Evolutionary conservation across 1,284 basidiomycete species (phyloP).

Genomic region (Naganishia sp.): DNA sequence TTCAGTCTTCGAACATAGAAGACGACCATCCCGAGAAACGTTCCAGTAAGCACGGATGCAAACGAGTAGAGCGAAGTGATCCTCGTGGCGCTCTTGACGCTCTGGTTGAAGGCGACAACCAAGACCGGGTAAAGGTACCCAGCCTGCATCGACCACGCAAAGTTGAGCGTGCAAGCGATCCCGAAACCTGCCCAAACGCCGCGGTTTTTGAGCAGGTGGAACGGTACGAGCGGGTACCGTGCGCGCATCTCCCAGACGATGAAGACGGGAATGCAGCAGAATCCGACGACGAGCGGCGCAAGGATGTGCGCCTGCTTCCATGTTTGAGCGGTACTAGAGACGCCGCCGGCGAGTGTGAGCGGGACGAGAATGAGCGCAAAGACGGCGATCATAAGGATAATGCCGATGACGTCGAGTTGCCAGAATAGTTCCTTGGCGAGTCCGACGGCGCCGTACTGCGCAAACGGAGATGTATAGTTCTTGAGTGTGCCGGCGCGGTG

Average conservation of each 20-base stretch:
- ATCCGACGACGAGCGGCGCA: slow-evolving; percentile 52
- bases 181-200: slow-evolving; percentile 49
- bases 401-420: slow-evolving; percentile 53
- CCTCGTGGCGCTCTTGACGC: slow-evolving; percentile 45
- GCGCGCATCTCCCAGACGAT: slow-evolving; percentile 53
- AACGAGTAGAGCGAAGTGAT: slow-evolving; percentile 54
- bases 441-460: slow-evolving; percentile 33
- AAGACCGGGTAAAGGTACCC: slow-evolving; percentile 53
- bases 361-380: slow-evolving; percentile 53
- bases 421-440: slow-evolving; percentile 51
- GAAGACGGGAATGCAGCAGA: slow-evolving; percentile 51
- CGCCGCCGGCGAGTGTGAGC: slow-evolving; percentile 52
- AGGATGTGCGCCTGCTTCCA: slow-evolving; percentile 52
- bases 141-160: slow-evolving; percentile 51
- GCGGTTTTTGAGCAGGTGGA: slow-evolving; percentile 50
- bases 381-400: slow-evolving; percentile 47
- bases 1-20: slow-evolving; percentile 52
- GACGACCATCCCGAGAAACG: slow-evolving; percentile 48
- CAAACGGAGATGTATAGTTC: slow-evolving; percentile 44
- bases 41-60: slow-evolving; percentile 49
- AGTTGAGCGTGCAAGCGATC: slow-evolving; percentile 53
- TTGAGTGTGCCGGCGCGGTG: slow-evolving; percentile 42
- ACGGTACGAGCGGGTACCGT: slow-evolving; percentile 51
- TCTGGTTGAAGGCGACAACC: slow-evolving; percentile 53
- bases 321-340: slow-evolving; percentile 28